Conservation (phyloP, 768 basidiomycete genomes). For the Candolleomyces eurysporus region DNA sequence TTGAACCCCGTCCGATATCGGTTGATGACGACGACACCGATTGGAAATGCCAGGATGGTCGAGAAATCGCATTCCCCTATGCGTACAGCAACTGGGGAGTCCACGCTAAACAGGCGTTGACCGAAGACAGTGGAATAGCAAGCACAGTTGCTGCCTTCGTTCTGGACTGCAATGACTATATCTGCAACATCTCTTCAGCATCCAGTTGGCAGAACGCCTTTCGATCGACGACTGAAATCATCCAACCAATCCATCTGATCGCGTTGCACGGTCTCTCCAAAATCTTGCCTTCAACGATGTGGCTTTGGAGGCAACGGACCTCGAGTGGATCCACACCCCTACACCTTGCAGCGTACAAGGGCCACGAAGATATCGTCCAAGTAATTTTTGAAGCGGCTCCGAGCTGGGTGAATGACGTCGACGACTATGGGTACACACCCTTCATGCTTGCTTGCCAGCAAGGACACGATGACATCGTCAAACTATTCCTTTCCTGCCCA, state of each 20-base stretch:
- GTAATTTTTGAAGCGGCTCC: not conserved
- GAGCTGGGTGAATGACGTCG: not conserved
- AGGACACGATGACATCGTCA: not conserved
- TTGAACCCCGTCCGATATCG: not conserved
- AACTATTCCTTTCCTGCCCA: not conserved
- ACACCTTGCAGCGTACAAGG: not conserved
- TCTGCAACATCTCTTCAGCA: not conserved
- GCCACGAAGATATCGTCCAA: not conserved
- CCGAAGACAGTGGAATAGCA: not conserved
- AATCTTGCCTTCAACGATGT: not conserved
- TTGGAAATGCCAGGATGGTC: not conserved
- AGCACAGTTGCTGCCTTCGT: not conserved
- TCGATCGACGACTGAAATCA: not conserved
- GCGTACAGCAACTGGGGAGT: not conserved
- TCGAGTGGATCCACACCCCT: not conserved
- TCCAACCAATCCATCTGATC: not conserved
- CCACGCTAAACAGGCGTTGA: not conserved
- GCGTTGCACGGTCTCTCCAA: not conserved
- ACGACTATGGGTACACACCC: conserved; percentile 1
- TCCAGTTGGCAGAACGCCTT: not conserved
- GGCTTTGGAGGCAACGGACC: not conserved
- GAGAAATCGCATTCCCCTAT: not conserved
- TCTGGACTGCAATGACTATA: not conserved
- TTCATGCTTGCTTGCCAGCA: conserved; percentile 1
- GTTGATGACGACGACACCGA: not conserved